A percentile compares a stretch with the other conserved stretches of the same genome.
Conservation (phyloP, 1,284 basidiomycete species). For the Tilletiaria anomala region DNA sequence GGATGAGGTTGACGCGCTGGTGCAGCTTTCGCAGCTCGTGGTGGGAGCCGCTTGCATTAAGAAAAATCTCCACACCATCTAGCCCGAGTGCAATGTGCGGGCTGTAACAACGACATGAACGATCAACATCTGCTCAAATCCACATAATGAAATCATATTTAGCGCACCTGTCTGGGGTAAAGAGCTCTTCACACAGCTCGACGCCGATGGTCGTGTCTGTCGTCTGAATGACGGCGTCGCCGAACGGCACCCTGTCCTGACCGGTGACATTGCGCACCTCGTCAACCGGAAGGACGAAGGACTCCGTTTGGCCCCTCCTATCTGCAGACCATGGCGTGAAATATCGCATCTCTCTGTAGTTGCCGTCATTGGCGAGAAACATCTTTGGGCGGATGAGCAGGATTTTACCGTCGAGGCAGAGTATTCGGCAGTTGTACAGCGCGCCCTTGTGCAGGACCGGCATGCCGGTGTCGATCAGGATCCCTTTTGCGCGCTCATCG, state of each 20-base stretch:
- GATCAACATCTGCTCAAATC: too few relatives aligned
- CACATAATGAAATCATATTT: too few relatives aligned
- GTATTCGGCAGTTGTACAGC: constrained; percentile 93
- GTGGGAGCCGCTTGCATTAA: constrained; percentile 91
- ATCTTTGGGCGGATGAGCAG: constrained; percentile 92
- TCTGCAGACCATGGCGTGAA: constrained; percentile 76
- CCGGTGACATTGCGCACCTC: constrained; percentile 72
- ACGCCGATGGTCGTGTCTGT: constrained; percentile 90
- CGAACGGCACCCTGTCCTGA: constrained; percentile 90
- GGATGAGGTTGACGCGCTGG: constrained; percentile 80
- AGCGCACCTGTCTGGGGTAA: constrained; percentile 73
- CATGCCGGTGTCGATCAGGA: constrained; percentile 37
- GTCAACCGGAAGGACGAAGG: constrained; percentile 66
- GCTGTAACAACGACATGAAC: constrained; percentile 45
- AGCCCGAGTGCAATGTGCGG: constrained; percentile 94
- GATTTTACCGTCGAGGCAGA: constrained; percentile 71
- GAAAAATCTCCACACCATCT: constrained; percentile 95
- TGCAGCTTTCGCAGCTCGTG: constrained; percentile 92
- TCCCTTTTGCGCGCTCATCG: constrained; percentile 21
- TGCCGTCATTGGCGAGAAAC: constrained; percentile 98
- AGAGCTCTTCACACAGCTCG: constrained; percentile 91
- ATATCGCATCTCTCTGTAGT: constrained; percentile 88
- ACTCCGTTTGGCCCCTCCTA: constrained; percentile 71
- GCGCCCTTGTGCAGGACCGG: constrained; percentile 72
- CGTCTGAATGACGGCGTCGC: constrained; percentile 83